Conservation (phyloP, 768 basidiomycete species). For the Xerocomellus dryophilus region DNA sequence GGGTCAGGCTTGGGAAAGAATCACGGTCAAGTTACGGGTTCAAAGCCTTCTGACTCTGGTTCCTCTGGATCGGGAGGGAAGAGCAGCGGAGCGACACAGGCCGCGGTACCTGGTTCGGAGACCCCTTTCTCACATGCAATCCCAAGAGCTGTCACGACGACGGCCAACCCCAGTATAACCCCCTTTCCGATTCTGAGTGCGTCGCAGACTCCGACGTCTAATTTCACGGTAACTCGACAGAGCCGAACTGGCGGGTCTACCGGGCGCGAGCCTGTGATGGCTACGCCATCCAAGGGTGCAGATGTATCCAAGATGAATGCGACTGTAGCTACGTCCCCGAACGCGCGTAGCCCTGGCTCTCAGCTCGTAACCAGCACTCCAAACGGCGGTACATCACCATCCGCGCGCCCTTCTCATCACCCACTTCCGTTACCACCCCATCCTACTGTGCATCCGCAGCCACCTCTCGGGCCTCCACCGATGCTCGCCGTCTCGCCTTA, state of each 20-base stretch:
- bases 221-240: background rate
- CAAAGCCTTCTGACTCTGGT: background rate
- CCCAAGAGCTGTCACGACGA: background rate
- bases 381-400: slow-evolving; percentile 1
- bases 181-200: slow-evolving; percentile 24
- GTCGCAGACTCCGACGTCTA: background rate
- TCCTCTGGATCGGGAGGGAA: background rate
- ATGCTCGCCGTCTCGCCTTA: slow-evolving; percentile 18
- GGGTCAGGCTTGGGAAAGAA: slow-evolving; percentile 4
- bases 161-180: background rate
- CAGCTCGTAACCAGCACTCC: background rate
- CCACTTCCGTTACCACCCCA: slow-evolving; percentile 15
- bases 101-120: background rate
- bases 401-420: background rate
- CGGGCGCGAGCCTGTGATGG: background rate
- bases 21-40: background rate
- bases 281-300: background rate
- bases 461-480: slow-evolving; percentile 10
- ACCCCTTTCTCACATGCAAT: background rate
- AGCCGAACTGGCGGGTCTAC: background rate
- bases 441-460: slow-evolving; percentile 5
- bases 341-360: background rate
- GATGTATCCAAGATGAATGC: slow-evolving; percentile 9
- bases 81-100: background rate
- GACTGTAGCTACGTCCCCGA: slow-evolving; percentile 4